A percentile compares a stretch with the other conserved stretches of the same genome.
Evolutionary conservation across 257 asterid genomes (phyloP).

Genomic region (Petrea volubilis): DNA sequence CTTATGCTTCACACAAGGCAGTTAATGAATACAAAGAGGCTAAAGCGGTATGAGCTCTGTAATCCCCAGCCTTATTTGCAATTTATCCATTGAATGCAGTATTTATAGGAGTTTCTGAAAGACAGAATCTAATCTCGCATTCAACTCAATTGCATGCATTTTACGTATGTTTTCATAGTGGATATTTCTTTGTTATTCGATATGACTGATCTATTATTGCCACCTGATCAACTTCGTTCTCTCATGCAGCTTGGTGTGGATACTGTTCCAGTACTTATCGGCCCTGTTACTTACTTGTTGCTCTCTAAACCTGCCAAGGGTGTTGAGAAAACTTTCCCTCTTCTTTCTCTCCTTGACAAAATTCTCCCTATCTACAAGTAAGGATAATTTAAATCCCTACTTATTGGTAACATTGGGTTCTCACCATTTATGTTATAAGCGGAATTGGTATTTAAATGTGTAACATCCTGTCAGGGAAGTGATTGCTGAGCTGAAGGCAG

Average conservation of each 20-base stretch:
- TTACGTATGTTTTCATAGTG: background rate
- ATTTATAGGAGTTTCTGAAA: background rate
- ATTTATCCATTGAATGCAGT: background rate
- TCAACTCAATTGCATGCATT: background rate
- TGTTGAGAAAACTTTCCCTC: conserved; percentile 77
- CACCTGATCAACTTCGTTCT: conserved; percentile 22
- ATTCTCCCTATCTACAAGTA: conserved; percentile 92
- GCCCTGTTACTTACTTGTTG: conserved; percentile 87
- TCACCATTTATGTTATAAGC: background rate
- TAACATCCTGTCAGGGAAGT: conserved; percentile 68
- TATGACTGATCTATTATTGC: background rate
- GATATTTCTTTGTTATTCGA: background rate
- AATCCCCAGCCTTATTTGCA: background rate
- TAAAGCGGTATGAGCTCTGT: conserved; percentile 56
- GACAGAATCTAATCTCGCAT: background rate
- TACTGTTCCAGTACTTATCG: conserved; percentile 86
- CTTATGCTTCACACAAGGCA: conserved; percentile 94
- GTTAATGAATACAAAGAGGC: conserved; percentile 93
- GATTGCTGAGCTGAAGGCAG: conserved; percentile 83
- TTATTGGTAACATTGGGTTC: background rate
- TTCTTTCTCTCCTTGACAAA: conserved; percentile 84
- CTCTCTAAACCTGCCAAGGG: conserved; percentile 96
- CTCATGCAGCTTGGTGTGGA: conserved; percentile 79
- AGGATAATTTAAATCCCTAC: conserved; percentile 16
- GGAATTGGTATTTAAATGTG: conserved; percentile 14